phyloP scores from a whole-genome alignment of 164 flowering plant species.

The Liquidambar formosana region DNA sequence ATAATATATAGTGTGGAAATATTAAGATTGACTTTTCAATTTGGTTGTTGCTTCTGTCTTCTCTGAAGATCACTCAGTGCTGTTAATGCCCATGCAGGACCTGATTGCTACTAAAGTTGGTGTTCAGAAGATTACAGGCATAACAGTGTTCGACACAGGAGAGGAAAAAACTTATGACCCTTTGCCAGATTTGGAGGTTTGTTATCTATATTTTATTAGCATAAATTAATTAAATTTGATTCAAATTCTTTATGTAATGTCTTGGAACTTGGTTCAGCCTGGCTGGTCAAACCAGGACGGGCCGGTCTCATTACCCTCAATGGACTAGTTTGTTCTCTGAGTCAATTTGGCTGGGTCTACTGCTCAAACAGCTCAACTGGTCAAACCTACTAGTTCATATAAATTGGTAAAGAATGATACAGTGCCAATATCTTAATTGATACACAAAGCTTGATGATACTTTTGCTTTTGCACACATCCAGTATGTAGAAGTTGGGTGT shows the following conservation, averaged over 20 bases:
- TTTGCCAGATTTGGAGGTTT: slow-evolving; percentile 79
- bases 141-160: slow-evolving; percentile 58
- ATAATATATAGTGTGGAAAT: neutral
- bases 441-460: too few species aligned
- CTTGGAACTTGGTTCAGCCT: too few species aligned
- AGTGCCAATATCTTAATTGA: neutral
- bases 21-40: neutral
- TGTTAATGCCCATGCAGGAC: slow-evolving; percentile 53
- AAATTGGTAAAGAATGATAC: too few species aligned
- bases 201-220: slow-evolving; percentile 12
- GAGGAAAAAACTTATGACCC: slow-evolving; percentile 68
- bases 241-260: too few species aligned
- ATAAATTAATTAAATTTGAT: too few species aligned
- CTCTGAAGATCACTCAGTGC: neutral
- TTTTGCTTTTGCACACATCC: too few species aligned
- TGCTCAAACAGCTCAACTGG: neutral
- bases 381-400: too few species aligned
- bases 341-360: neutral
- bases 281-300: neutral
- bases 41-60: neutral
- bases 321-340: neutral
- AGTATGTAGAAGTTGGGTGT: too few species aligned
- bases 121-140: slow-evolving; percentile 82
- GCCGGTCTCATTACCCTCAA: neutral
- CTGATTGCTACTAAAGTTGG: slow-evolving; percentile 86